phyloP scores from a whole-genome alignment of 1,139 yeast genomes.

The Pichia sp. region DNA sequence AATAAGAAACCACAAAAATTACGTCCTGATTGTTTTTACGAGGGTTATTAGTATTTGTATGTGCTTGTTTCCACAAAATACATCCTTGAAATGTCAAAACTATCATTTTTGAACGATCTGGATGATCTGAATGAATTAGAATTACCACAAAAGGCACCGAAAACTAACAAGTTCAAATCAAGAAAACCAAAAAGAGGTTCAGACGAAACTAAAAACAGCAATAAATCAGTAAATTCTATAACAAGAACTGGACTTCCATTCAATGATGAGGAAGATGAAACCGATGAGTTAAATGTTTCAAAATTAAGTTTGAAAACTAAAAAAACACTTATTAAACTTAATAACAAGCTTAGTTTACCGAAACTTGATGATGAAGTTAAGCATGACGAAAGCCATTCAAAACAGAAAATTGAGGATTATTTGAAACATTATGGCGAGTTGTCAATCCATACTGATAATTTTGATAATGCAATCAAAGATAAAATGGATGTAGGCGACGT shows the following conservation, averaged over 20 bases:
- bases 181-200: background rate
- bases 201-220: background rate
- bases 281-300: background rate
- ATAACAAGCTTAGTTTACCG: background rate
- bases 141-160: background rate
- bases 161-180: background rate
- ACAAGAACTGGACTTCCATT: background rate
- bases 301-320: background rate
- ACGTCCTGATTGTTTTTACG: too few species aligned
- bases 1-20: background rate
- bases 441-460: background rate
- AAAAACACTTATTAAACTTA: background rate
- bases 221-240: background rate
- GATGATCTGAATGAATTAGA: background rate
- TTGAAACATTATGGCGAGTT: slow-evolving; percentile 1
- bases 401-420: slow-evolving; percentile 1
- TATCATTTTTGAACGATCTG: background rate
- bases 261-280: background rate
- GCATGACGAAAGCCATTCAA: background rate
- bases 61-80: background rate
- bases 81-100: background rate
- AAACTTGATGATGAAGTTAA: background rate
- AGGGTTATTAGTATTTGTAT: background rate
- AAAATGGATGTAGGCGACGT: background rate
- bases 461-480: background rate